Percentiles rank a stretch among this genome's conserved stretches.
Conservation (phyloP, 2,329 filamentous ascomycete genomes). For the Trichoderma sp. region DNA sequence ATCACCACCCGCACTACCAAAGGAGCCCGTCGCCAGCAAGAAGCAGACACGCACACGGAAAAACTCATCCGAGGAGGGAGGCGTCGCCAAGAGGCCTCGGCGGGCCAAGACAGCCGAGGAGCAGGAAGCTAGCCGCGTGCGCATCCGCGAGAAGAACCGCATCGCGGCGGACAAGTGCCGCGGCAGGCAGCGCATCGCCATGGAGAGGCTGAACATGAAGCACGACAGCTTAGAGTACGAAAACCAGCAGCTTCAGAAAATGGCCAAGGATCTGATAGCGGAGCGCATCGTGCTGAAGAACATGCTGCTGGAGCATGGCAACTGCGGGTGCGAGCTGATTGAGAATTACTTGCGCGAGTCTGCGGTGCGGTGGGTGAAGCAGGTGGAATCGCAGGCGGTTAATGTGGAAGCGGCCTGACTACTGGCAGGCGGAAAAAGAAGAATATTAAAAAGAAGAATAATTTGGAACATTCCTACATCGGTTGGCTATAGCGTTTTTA, state of each 20-base stretch:
- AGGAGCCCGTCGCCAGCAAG: background rate
- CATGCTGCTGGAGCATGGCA: conserved; percentile 27
- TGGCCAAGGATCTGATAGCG: conserved; percentile 14
- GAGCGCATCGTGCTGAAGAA: conserved; percentile 27
- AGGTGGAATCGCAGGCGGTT: conserved; percentile 18
- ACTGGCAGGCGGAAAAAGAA: background rate
- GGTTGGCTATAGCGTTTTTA: background rate
- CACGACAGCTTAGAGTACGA: conserved; percentile 14
- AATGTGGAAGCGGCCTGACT: conserved; percentile 26
- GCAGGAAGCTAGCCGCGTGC: conserved; percentile 12
- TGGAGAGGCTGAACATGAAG: conserved; percentile 18
- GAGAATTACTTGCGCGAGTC: conserved; percentile 22
- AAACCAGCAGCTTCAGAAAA: conserved; percentile 14
- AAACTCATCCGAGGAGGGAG: background rate
- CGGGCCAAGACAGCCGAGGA: conserved; percentile 11
- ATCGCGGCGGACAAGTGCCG: conserved; percentile 28
- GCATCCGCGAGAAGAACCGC: conserved; percentile 28
- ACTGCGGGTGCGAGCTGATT: conserved; percentile 24
- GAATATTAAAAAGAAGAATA: background rate
- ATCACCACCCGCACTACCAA: background rate
- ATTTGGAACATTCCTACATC: background rate
- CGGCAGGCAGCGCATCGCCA: conserved; percentile 22
- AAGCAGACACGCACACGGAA: conserved; percentile 15
- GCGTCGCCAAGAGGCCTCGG: background rate
- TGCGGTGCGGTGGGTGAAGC: conserved; percentile 26